These are phyloP conservation scores for Achaetomiella virescens DNA, from an alignment of 495 filamentous ascomycete genomes.

Conservation along the genomic window DNA sequence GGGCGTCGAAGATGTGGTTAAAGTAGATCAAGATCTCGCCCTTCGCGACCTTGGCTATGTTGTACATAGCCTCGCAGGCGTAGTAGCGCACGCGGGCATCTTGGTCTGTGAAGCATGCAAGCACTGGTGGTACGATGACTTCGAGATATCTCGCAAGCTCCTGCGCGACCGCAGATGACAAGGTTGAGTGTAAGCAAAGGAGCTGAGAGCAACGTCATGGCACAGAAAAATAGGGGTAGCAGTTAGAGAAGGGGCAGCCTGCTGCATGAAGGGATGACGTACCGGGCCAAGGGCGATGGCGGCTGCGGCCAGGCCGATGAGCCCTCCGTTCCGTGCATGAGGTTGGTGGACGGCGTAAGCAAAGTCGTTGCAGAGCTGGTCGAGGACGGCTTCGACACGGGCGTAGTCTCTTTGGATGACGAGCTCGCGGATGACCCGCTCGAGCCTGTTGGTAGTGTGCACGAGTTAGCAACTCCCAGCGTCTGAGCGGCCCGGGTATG, in stretches of 20 bases:
- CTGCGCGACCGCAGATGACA: slow-evolving; percentile 28
- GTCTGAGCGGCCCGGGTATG: neutral
- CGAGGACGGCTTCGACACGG: slow-evolving; percentile 74
- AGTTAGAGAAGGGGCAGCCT: neutral
- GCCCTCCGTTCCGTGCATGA: slow-evolving; percentile 90
- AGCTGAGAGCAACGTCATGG: neutral
- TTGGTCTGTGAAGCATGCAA: slow-evolving; percentile 98
- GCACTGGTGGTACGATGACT: slow-evolving; percentile 89
- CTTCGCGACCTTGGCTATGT: slow-evolving; percentile 98
- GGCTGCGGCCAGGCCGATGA: slow-evolving; percentile 94
- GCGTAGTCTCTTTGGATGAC: slow-evolving; percentile 69
- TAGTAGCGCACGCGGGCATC: slow-evolving; percentile 98
- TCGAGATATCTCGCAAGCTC: slow-evolving; percentile 87
- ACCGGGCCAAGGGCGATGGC: slow-evolving; percentile 93
- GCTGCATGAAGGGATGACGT: slow-evolving; percentile 33
- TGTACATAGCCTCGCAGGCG: slow-evolving; percentile 99
- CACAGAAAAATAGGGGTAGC: neutral
- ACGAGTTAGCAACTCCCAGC: slow-evolving; percentile 10
- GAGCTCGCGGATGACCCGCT: slow-evolving; percentile 83
- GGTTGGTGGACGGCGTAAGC: slow-evolving; percentile 97
- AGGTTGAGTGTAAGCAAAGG: slow-evolving; percentile 13
- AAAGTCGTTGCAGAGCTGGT: slow-evolving; percentile 95
- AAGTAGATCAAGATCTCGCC: slow-evolving; percentile 95
- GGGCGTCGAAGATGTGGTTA: slow-evolving; percentile 94
- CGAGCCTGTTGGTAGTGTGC: slow-evolving; percentile 40